phyloP scores from a whole-genome alignment of 495 filamentous ascomycete species.

The Trypethelium eluteriae region DNA sequence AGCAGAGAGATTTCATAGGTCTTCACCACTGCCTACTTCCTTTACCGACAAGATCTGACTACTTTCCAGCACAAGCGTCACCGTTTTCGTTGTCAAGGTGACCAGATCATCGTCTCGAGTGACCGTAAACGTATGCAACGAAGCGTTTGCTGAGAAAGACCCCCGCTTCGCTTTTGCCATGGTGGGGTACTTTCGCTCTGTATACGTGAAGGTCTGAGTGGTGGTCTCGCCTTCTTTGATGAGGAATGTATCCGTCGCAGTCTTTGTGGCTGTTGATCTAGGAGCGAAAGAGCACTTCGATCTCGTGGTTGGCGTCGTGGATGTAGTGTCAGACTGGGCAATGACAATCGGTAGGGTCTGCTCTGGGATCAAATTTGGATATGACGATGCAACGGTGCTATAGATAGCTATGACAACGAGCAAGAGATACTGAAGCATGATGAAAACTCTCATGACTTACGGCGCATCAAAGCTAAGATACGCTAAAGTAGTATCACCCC shows the following conservation, averaged over 20 bases:
- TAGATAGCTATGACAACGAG: not conserved
- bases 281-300: too few relatives aligned
- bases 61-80: not conserved
- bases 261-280: too few relatives aligned
- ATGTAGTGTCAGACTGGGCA: too few relatives aligned
- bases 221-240: too few relatives aligned
- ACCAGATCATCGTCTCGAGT: not conserved
- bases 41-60: not conserved
- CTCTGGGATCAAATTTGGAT: not conserved
- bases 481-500: too few relatives aligned
- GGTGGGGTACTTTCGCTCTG: not conserved
- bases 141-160: not conserved
- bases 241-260: too few relatives aligned
- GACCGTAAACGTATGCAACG: not conserved
- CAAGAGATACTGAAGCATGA: not conserved
- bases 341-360: too few relatives aligned
- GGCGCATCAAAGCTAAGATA: not conserved
- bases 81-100: not conserved
- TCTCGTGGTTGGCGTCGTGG: too few relatives aligned
- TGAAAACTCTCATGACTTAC: not conserved
- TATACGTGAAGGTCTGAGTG: not conserved
- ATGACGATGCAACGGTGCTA: not conserved
- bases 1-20: too few relatives aligned
- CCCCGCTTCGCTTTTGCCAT: not conserved
- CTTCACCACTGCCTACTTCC: too few relatives aligned